Percentiles rank a stretch among this genome's conserved stretches.
Evolutionary conservation across 78 protist genomes (phyloP).

Genomic region (Carpediemonas membranifera): DNA sequence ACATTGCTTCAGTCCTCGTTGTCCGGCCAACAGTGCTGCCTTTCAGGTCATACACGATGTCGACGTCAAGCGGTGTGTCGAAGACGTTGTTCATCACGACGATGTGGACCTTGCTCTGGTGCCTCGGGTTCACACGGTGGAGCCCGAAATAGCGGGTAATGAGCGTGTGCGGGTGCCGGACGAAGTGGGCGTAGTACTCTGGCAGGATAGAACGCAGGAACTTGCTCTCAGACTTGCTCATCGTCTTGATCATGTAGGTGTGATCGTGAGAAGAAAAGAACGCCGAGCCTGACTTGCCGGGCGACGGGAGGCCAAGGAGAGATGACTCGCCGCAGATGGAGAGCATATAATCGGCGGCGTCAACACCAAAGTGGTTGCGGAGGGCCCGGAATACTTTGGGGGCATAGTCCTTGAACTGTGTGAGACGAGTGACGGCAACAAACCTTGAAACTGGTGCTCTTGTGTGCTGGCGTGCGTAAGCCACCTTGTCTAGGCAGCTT

Average conservation of each 20-base stretch:
- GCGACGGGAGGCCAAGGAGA: slow-evolving; percentile 49
- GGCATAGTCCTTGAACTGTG: slow-evolving; percentile 38
- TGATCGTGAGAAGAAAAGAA: slow-evolving; percentile 62
- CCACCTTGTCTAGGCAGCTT: not conserved
- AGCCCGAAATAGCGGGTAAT: not conserved
- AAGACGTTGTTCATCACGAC: not conserved
- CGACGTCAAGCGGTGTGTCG: too few relatives aligned
- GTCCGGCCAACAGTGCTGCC: not conserved
- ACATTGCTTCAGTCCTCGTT: too few relatives aligned
- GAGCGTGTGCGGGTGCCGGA: not conserved
- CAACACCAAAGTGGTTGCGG: not conserved
- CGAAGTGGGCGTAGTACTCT: not conserved
- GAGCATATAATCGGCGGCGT: slow-evolving; percentile 22
- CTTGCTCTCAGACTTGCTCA: not conserved
- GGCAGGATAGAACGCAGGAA: not conserved
- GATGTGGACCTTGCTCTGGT: not conserved
- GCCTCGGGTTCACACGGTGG: not conserved
- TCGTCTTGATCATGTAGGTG: slow-evolving; percentile 40
- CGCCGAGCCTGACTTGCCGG: slow-evolving; percentile 70
- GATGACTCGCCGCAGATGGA: slow-evolving; percentile 6
- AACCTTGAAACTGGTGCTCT: too few relatives aligned
- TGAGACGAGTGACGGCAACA: too few relatives aligned
- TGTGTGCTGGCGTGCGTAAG: not conserved
- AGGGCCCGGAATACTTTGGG: slow-evolving; percentile 9
- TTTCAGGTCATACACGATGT: not conserved